Evolutionary conservation across 2,329 filamentous ascomycete genomes (phyloP), one percentile per base, ranked within the genome.

Genomic region (Diaporthe longicolla): DNA sequence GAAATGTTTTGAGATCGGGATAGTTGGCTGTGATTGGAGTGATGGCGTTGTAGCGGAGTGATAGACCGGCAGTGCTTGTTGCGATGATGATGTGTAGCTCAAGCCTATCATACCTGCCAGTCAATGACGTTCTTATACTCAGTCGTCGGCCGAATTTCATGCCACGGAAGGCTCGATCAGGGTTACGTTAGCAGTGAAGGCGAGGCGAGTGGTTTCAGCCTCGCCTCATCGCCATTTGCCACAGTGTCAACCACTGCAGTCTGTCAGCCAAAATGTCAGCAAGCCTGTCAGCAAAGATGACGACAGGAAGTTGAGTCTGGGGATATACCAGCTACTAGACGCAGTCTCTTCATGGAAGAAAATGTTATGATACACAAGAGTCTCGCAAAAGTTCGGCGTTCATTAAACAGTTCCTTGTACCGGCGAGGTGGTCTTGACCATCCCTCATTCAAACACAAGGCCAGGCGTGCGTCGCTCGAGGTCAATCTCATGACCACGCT

Each of bases 201-300:
- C 7, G 45, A 52, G 21, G 45, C 21, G 29, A 37, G 8, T 21
- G 1, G 29, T 37, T 37, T 37, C 63, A 52, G 63, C 63, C 63
- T 66, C 63, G 63, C 63, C 63, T 17, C 61, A 37, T 35, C 29
- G 19, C 2, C 6, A 13, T 9, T 65, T 17, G 61, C 61, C 45
- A 66, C 61, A 24, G n/a, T 24, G 63, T 52, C 63, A 66, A 45
- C 63, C 29, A 50, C 13, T 10, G 19, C 19, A 24, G 26, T 11
- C 21, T 26, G 63, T 52, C 63, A 66, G 63, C 63, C 63, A 66
- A 66, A 19, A 35, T 50, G 61, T 66, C 61, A 66, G 61, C 61
- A 37, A 11, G 7, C 21, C 8, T 4, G 45, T 66, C 63, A 52
- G 63, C 45, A 52, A 17, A 10, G 21, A 26, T 37, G 45, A 32